Evolutionary conservation across 23 red algal genomes (phyloP).

Genomic region (Gracilariopsis chorda): DNA sequence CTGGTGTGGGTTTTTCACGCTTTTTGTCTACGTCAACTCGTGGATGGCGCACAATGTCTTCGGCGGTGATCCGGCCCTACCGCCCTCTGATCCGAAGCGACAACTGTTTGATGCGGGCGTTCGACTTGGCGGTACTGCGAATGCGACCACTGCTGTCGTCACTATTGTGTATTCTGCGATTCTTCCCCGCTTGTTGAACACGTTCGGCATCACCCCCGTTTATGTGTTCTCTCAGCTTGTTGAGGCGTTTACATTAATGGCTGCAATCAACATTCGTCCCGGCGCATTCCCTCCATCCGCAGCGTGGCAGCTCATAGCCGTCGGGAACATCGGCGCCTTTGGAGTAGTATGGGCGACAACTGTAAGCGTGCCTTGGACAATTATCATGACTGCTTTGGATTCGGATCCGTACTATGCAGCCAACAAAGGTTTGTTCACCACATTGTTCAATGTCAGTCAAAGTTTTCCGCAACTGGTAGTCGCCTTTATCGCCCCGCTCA

Average conservation of each 20-base stretch:
- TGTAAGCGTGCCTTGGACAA: constrained; percentile 85
- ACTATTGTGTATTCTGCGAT: constrained; percentile 67
- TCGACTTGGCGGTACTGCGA: constrained; percentile 71
- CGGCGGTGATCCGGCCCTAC: constrained; percentile 54
- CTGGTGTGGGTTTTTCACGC: constrained; percentile 93
- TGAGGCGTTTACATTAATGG: constrained; percentile 51
- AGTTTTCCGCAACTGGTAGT: constrained; percentile 76
- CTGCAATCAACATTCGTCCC: constrained; percentile 37
- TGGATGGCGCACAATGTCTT: constrained; percentile 92
- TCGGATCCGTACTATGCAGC: constrained; percentile 42
- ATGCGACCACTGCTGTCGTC: constrained; percentile 54
- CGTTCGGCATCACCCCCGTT: constrained; percentile 22
- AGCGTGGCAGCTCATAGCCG: constrained; percentile 20
- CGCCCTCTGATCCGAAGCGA: constrained; percentile 7
- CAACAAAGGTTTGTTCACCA: constrained; percentile 77
- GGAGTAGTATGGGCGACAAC: constrained; percentile 87
- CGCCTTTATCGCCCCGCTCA: constrained; percentile 56
- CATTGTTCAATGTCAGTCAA: constrained; percentile 84
- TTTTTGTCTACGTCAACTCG: constrained; percentile 82
- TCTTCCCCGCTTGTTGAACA: constrained; percentile 47
- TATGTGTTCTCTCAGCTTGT: constrained; percentile 86
- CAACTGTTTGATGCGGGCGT: constrained; percentile 83
- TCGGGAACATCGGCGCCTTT: constrained; percentile 46
- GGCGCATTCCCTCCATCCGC: neutral
- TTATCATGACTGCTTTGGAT: constrained; percentile 69